These are phyloP conservation scores for Plasmodium relictum DNA, from an alignment of 169 alveolate species.

Conservation along the genomic window DNA sequence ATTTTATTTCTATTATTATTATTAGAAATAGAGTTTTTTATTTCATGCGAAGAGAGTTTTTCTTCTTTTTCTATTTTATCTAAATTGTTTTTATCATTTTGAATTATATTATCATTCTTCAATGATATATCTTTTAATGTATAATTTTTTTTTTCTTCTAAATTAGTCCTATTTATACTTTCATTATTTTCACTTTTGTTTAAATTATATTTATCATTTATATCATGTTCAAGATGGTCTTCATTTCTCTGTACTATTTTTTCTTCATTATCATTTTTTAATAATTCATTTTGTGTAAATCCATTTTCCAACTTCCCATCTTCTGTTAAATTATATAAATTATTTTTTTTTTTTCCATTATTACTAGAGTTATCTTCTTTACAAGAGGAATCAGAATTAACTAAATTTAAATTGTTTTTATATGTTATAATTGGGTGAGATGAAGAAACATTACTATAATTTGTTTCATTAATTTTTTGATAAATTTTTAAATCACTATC, in stretches of 20 bases:
- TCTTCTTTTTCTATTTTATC: slow-evolving; percentile 43
- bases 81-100: neutral
- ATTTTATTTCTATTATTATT: slow-evolving; percentile 9
- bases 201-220: neutral
- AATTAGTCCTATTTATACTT: neutral
- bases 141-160: neutral
- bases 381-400: slow-evolving; percentile 18
- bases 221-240: neutral
- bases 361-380: slow-evolving; percentile 29
- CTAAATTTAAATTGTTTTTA: slow-evolving; percentile 63
- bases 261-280: neutral
- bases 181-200: neutral
- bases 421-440: slow-evolving; percentile 63
- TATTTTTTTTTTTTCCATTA: slow-evolving; percentile 7
- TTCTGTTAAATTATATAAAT: neutral
- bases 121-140: neutral
- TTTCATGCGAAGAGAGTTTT: neutral
- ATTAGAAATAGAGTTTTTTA: neutral
- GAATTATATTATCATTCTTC: neutral
- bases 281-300: neutral
- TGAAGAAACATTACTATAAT: slow-evolving; percentile 48
- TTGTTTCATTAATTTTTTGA: slow-evolving; percentile 62
- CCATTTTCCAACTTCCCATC: neutral
- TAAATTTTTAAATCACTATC: slow-evolving; percentile 76
- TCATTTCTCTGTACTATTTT: neutral